Percentiles rank a stretch among this genome's conserved stretches.
Conservation (phyloP, 306 rosid species). For the Vigna nakashimae region DNA sequence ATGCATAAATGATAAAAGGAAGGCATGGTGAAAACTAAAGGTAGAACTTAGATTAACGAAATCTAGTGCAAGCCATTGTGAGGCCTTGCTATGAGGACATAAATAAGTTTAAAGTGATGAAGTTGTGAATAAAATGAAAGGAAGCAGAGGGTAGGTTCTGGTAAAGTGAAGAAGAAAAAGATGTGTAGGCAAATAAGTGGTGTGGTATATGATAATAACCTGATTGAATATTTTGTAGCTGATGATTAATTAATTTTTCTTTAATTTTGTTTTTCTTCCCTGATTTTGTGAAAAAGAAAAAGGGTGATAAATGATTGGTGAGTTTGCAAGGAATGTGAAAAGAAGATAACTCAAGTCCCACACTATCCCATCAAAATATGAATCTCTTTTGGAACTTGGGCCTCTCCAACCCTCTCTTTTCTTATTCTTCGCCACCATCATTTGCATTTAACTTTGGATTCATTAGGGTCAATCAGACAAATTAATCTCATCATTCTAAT, state of each 20-base stretch:
- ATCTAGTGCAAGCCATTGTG: no score
- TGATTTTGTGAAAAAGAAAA: constrained; percentile 36
- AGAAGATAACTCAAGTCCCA: constrained; percentile 56
- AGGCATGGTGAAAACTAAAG: no score
- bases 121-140: background rate
- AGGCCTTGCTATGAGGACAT: no score
- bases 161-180: no score
- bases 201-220: constrained; percentile 56
- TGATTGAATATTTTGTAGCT: constrained; percentile 60
- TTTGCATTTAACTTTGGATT: constrained; percentile 35
- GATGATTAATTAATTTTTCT: constrained; percentile 50
- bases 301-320: constrained; percentile 42
- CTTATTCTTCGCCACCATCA: constrained; percentile 24
- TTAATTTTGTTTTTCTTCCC: constrained; percentile 25
- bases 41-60: no score
- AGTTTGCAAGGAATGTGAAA: constrained; percentile 47
- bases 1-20: no score
- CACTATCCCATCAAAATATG: constrained; percentile 58
- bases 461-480: constrained; percentile 3
- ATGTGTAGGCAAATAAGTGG: constrained; percentile 32
- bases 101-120: constrained; percentile 11
- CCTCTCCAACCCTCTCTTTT: constrained; percentile 54
- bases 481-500: background rate
- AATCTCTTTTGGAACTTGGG: constrained; percentile 96
- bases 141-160: no score